Conservation (phyloP, 306 rosid species). For the peach (Prunus persica) region Prunus_persica_NCBIv2 NC_034016.1:22140501-22141000, state of each 20-base stretch:
- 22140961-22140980: slow-evolving; percentile 34
- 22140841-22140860: slow-evolving; percentile 11
- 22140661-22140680: too few species aligned
- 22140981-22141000: slow-evolving; percentile 36
- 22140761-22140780: neutral
- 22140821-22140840: slow-evolving; percentile 12
- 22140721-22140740: neutral
- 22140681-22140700: too few species aligned
- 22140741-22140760: neutral
- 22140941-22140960: slow-evolving; percentile 56
- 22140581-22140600: too few species aligned
- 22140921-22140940: slow-evolving; percentile 39
- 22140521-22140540: too few species aligned
- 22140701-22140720: too few species aligned
- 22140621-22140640: too few species aligned
- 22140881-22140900: slow-evolving; percentile 64
- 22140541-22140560: too few species aligned
- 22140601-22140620: too few species aligned
- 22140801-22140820: neutral
- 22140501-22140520: too few species aligned
- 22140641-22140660: too few species aligned
- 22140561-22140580: too few species aligned
- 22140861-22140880: slow-evolving; percentile 22
- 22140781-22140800: neutral
- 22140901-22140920: slow-evolving; percentile 47